These are phyloP conservation scores for Blakeslea trispora DNA, from an alignment of 371 early-diverging fungal species.

Conservation along the genomic window DNA sequence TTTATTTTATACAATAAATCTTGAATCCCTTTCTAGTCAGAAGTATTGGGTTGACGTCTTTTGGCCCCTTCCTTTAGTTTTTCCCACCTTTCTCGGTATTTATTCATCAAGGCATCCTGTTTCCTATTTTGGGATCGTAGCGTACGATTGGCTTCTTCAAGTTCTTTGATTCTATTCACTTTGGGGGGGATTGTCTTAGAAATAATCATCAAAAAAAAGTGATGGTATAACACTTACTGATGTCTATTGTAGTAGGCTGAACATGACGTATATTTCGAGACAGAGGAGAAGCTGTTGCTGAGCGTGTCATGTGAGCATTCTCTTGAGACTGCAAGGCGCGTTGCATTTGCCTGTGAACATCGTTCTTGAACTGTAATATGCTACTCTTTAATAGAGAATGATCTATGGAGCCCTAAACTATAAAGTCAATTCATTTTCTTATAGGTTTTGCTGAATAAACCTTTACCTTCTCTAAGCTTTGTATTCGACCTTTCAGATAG, in stretches of 20 bases:
- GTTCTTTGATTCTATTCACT: constrained; percentile 44
- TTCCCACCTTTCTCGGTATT: constrained; percentile 88
- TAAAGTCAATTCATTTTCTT: background rate
- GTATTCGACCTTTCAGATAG: constrained; percentile 58
- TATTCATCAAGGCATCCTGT: constrained; percentile 60
- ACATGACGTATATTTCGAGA: constrained; percentile 5
- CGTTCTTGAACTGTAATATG: constrained; percentile 76
- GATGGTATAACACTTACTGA: too few species aligned
- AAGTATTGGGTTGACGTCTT: constrained; percentile 31
- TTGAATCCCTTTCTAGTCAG: background rate
- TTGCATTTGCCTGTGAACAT: constrained; percentile 72
- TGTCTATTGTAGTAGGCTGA: constrained; percentile 22
- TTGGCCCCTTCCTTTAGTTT: constrained; percentile 87
- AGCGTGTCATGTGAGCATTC: constrained; percentile 24
- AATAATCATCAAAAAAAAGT: too few species aligned
- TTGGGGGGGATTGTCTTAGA: background rate
- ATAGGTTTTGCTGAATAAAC: too few species aligned
- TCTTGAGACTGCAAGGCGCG: constrained; percentile 49
- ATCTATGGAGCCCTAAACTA: constrained; percentile 63
- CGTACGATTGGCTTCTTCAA: constrained; percentile 59
- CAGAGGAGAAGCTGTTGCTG: constrained; percentile 8
- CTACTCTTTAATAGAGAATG: constrained; percentile 74
- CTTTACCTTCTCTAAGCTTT: constrained; percentile 67
- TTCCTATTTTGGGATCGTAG: constrained; percentile 53
- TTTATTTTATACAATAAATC: constrained; percentile 9